Base-by-base conservation (phyloP, 2,329 filamentous ascomycete genomes). In the Microcera coccophila region DNA sequence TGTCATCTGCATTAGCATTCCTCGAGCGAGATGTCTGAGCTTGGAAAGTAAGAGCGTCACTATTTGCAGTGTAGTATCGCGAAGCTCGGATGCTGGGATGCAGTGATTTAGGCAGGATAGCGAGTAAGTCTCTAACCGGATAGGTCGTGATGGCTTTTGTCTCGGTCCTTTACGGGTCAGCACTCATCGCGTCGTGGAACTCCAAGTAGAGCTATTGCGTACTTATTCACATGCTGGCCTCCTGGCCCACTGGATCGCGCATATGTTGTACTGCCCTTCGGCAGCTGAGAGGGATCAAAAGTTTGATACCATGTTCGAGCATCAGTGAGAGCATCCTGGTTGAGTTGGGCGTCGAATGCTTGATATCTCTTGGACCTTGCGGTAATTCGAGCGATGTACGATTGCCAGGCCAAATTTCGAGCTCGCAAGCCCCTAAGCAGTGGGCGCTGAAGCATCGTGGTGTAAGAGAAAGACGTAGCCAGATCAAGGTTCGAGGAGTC, bases 181-280 rank as follows among this genome's bases (percentile, higher is more conserved):
- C 69, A 36, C 55, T 62, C 11, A 70, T n/a, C n/a, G n/a, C n/a
- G n/a, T n/a, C n/a, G 71, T 12, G 72, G 45, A 1, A 18, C 16
- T 20, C 10, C 19, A 15, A 28, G 16, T 19, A 20, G 4, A 19
- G n/a, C 7, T 8, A 35, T 5, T n/a, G 17, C 71, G 40, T 55
- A 81, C 78, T 81, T 82, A 57, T 82, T 82, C 22, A 81, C 78
- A 54, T 82, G 76, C 52, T 82, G 78, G 2, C 78, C 78, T 11
- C 78, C 78, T 3, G 78, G 78, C 0, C 78, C 78, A 51, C 76
- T 80, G 3, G 78, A 81, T n/a, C 78, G 69, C 3, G 78, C 71
- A 57, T 71, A 81, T 10, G 64, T 72, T 4, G 75, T 81, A 34
- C 61, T 71, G 8, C 76, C 78, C 41, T 62, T 68, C 12, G 78